Base-by-base conservation (phyloP, 2,329 filamentous ascomycete genomes). In the Neonectria magnoliae region DNA sequence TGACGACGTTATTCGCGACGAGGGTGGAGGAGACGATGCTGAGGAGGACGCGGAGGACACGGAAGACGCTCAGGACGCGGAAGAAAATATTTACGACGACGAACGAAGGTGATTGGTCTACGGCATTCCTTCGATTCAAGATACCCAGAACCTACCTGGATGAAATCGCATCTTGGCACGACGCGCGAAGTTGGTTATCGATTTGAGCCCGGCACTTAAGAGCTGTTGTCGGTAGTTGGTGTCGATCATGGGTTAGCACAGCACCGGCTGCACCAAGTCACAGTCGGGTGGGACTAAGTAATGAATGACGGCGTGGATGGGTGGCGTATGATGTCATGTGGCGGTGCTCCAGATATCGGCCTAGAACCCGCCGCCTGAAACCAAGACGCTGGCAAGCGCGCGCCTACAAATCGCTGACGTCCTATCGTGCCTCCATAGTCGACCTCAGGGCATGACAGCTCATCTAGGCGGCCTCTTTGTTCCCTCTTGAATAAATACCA, bases 1-100 rank as follows among this genome's bases (percentile, higher is more conserved):
- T 2, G 77, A 79, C 47, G 77, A 80, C 9, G 66, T 78, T 10
- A 74, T 79, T 48, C 74, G 69, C 9, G 67, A 77, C 18, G 67
- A 75, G 58, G 76, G 74, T 50, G 69, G 65, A 18, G 74, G 60
- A 38, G 72, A 69, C 2, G 71, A 71, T 22, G 65, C 48, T 6
- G 74, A 75, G 27, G 75, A 75, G 16, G 72, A 70, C 8, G 70
- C 68, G 3, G 68, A 68, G 13, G 68, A 67, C 33, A 61, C 41
- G 16, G 54, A 57, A 25, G 63, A 57, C 11, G 63, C 67, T 18
- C 64, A 64, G 7, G 51, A 67, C 33, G 62, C 33, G 7, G 54
- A 57, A 18, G 61, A 38, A 38, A n/a, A 16, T 6, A 16, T 38
- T 38, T 38, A n/a, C 5, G 14, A n/a, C 36, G 36, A 38, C 18